These are phyloP conservation scores for Monilinia polystroma DNA, from an alignment of 2,329 filamentous ascomycete species.

Conservation along the genomic window DNA sequence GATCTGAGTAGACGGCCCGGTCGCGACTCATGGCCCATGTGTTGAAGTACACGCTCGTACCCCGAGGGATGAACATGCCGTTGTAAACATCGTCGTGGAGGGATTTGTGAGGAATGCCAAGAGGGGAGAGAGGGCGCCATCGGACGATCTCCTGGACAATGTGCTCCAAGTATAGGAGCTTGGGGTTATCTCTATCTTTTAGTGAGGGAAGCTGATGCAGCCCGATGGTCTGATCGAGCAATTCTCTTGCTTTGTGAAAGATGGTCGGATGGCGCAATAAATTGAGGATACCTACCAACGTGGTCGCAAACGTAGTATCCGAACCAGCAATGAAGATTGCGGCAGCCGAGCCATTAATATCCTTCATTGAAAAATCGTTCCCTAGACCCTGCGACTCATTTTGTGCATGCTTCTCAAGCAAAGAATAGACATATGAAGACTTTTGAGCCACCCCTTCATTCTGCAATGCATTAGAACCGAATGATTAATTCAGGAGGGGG, in stretches of 20 bases:
- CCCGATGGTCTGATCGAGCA: conserved; percentile 49
- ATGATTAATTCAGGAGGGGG: not conserved
- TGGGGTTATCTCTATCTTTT: conserved; percentile 41
- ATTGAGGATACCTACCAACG: conserved; percentile 46
- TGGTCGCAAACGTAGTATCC: conserved; percentile 44
- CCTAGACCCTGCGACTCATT: conserved; percentile 8
- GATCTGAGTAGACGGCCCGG: conserved; percentile 43
- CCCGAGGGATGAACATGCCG: conserved; percentile 57
- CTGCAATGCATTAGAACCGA: conserved; percentile 22
- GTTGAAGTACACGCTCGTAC: conserved; percentile 52
- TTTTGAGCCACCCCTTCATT: conserved; percentile 11
- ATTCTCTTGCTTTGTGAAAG: conserved; percentile 48
- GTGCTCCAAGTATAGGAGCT: conserved; percentile 47
- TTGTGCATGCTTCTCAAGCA: conserved; percentile 5
- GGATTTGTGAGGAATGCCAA: conserved; percentile 55
- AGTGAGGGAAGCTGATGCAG: conserved; percentile 15
- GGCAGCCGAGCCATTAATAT: conserved; percentile 49
- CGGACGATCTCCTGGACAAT: conserved; percentile 50
- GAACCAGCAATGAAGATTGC: conserved; percentile 48
- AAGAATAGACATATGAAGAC: conserved; percentile 22
- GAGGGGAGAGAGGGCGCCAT: conserved; percentile 47
- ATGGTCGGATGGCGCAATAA: conserved; percentile 42
- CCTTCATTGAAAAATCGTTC: conserved; percentile 26
- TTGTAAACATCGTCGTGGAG: conserved; percentile 56
- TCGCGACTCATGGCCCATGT: conserved; percentile 56